Conservation (phyloP, 352 stramenopile genomes). For the Globisporangium spinosum region DNA sequence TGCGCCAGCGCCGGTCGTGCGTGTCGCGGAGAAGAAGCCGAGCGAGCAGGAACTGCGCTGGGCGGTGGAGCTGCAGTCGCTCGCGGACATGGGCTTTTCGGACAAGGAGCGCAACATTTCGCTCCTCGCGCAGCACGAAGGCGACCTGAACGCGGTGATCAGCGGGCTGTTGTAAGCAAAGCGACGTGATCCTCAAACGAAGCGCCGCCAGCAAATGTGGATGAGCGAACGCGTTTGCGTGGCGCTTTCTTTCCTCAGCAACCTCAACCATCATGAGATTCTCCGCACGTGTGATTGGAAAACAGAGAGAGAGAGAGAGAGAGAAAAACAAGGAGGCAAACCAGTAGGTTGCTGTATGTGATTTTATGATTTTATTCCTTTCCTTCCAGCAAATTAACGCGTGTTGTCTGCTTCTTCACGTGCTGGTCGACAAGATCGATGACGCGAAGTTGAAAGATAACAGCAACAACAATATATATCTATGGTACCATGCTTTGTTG, state of each 20-base stretch:
- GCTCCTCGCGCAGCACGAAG: conserved; percentile 54
- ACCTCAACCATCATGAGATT: not conserved
- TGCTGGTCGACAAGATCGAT: not conserved
- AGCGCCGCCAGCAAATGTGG: not conserved
- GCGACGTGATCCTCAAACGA: not conserved
- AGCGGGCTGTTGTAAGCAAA: conserved; percentile 37
- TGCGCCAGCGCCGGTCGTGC: conserved; percentile 26
- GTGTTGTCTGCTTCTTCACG: not conserved
- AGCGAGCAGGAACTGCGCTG: conserved; percentile 47
- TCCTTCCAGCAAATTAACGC: not conserved
- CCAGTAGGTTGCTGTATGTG: conserved; percentile 3
- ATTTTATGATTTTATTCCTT: conserved; percentile 12
- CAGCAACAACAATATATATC: conserved; percentile 12
- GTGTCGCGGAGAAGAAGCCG: conserved; percentile 18
- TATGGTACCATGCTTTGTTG: conserved; percentile 2
- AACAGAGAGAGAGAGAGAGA: not conserved
- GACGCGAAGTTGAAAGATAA: not conserved
- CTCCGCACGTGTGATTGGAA: not conserved
- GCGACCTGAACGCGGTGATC: conserved; percentile 68
- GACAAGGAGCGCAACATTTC: conserved; percentile 50
- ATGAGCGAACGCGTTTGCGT: not conserved
- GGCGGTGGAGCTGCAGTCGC: conserved; percentile 35
- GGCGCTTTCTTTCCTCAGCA: not conserved
- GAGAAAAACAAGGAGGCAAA: not conserved
- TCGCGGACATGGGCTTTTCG: conserved; percentile 72